phyloP scores from a whole-genome alignment of 1,284 basidiomycete genomes.

The Cryptococcus sp. region DNA sequence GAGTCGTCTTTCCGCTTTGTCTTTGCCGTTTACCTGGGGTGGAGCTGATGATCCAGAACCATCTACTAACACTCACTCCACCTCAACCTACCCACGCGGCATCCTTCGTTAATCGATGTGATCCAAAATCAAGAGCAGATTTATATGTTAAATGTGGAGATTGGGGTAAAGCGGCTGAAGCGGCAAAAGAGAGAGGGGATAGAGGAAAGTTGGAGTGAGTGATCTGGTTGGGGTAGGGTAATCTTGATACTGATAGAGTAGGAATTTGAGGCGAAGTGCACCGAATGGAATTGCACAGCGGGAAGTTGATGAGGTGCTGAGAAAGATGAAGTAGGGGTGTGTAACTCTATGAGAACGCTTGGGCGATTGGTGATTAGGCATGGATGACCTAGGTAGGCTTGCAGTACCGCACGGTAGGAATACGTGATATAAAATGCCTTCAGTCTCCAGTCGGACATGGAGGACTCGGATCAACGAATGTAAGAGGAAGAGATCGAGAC shows the following conservation, averaged over 20 bases:
- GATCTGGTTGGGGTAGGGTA: background rate
- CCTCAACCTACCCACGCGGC: constrained; percentile 64
- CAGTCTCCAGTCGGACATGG: too few relatives aligned
- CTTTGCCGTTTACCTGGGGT: constrained; percentile 23
- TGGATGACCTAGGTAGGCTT: too few relatives aligned
- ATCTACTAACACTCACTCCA: constrained; percentile 35
- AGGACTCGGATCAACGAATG: too few relatives aligned
- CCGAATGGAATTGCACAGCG: constrained; percentile 72
- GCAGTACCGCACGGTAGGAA: too few relatives aligned
- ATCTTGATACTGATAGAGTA: constrained; percentile 33
- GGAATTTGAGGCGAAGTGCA: constrained; percentile 63
- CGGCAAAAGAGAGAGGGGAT: constrained; percentile 80
- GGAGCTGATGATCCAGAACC: constrained; percentile 44
- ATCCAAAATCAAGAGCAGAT: constrained; percentile 73
- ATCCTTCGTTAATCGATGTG: constrained; percentile 72
- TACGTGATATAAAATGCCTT: too few relatives aligned
- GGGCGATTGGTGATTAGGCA: too few relatives aligned
- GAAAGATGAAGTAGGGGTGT: background rate
- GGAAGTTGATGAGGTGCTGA: constrained; percentile 65
- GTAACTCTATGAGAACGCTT: too few relatives aligned
- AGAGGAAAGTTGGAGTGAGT: constrained; percentile 75
- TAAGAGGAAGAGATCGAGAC: too few relatives aligned
- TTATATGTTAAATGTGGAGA: constrained; percentile 82
- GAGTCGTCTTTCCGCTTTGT: constrained; percentile 43
- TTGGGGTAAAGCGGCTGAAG: constrained; percentile 78